phyloP scores from a whole-genome alignment of 495 filamentous ascomycete genomes.

The Talaromyces wortmannii region DNA sequence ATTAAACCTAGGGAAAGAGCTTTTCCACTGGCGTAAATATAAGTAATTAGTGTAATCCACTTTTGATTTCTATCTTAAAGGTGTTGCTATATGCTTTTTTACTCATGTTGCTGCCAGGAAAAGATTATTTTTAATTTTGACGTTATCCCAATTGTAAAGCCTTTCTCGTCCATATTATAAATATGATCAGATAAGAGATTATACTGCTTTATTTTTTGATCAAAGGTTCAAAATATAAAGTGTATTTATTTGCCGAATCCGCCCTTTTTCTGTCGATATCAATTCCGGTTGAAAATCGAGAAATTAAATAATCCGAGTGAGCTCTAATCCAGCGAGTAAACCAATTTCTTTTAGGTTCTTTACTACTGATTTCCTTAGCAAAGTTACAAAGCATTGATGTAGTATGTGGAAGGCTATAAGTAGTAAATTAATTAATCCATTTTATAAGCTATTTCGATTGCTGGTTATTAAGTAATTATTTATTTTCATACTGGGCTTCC shows the following conservation, averaged over 20 bases:
- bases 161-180: constrained; percentile 14
- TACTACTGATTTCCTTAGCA: background rate
- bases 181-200: constrained; percentile 3
- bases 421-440: background rate
- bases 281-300: background rate
- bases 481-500: constrained; percentile 1
- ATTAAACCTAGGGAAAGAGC: background rate
- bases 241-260: constrained; percentile 4
- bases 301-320: background rate
- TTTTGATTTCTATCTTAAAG: constrained; percentile 1
- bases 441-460: background rate
- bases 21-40: constrained; percentile 1
- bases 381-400: background rate
- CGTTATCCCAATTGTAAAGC: constrained; percentile 6
- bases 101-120: background rate
- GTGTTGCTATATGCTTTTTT: background rate
- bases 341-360: background rate
- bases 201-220: constrained; percentile 2
- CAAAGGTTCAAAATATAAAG: constrained; percentile 7
- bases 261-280: background rate
- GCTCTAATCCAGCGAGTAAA: background rate
- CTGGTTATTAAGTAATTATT: background rate
- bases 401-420: background rate
- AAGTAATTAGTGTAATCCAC: constrained; percentile 4
- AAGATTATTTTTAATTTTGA: constrained; percentile 5